A percentile compares a stretch with the other conserved stretches of the same genome.
Conservation (phyloP, 2,329 filamentous ascomycete genomes). For the Parafenestella ontariensis region DNA sequence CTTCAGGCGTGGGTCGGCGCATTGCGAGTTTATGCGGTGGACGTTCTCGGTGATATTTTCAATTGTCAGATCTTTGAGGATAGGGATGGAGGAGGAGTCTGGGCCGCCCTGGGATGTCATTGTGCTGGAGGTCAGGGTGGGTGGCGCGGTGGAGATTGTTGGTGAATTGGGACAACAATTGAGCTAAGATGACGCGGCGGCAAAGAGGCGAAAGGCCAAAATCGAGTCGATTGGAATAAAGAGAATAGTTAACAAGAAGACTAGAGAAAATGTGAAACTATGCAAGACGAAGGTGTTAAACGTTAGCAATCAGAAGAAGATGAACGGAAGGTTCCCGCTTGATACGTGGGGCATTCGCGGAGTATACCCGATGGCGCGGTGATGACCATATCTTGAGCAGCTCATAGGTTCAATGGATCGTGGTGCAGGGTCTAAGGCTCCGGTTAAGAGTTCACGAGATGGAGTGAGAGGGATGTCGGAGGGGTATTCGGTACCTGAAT, state of each 20-base stretch:
- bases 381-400: slow-evolving; percentile 9
- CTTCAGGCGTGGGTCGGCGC: slow-evolving; percentile 68
- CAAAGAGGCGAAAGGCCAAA: neutral
- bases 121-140: neutral
- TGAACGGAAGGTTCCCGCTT: slow-evolving; percentile 7
- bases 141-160: neutral
- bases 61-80: slow-evolving; percentile 71
- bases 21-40: slow-evolving; percentile 75
- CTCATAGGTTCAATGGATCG: slow-evolving; percentile 11
- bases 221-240: neutral
- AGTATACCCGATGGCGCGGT: neutral
- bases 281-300: neutral
- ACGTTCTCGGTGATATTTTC: slow-evolving; percentile 83
- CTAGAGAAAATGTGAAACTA: neutral
- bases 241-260: neutral
- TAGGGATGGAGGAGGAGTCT: slow-evolving; percentile 14
- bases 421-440: neutral
- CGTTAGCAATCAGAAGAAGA: slow-evolving; percentile 1
- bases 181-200: neutral
- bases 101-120: slow-evolving; percentile 6
- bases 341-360: slow-evolving; percentile 1
- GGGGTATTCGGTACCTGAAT: slow-evolving; percentile 22
- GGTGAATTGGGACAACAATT: neutral
- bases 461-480: slow-evolving; percentile 15
- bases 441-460: slow-evolving; percentile 15